These are phyloP conservation scores for Crataegus laevigata DNA, from an alignment of 306 rosid genomes.

Conservation along the genomic window DNA sequence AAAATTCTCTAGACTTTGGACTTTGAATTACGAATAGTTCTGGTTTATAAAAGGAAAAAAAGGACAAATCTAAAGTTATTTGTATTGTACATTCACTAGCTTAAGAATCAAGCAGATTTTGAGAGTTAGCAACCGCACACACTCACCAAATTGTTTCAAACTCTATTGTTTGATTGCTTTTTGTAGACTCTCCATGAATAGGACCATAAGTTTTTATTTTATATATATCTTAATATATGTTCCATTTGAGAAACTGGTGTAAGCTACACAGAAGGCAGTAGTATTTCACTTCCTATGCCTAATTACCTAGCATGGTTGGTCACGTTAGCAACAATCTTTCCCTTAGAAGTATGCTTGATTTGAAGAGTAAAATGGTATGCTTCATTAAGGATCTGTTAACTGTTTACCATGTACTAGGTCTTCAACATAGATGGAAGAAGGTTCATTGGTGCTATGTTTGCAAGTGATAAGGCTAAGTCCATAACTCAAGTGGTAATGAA, in stretches of 20 bases:
- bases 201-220: background rate
- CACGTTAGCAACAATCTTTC: background rate
- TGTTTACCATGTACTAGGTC: constrained; percentile 41
- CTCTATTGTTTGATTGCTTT: background rate
- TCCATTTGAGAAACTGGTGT: background rate
- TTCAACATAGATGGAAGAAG: constrained; percentile 98
- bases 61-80: background rate
- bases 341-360: background rate
- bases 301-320: background rate
- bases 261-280: background rate
- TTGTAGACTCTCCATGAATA: background rate
- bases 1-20: background rate
- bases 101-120: background rate
- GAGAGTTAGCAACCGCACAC: background rate
- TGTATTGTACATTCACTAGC: background rate
- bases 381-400: constrained; percentile 11
- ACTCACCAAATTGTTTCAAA: background rate
- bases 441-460: constrained; percentile 70
- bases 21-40: background rate
- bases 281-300: background rate
- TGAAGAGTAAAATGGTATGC: background rate
- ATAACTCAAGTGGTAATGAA: constrained; percentile 94
- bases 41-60: background rate
- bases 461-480: constrained; percentile 65
- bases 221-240: background rate